Percentiles rank a stretch among this genome's conserved stretches.
phyloP scores from a whole-genome alignment of 1,284 basidiomycete genomes.

The Puccinia novopanici region DNA sequence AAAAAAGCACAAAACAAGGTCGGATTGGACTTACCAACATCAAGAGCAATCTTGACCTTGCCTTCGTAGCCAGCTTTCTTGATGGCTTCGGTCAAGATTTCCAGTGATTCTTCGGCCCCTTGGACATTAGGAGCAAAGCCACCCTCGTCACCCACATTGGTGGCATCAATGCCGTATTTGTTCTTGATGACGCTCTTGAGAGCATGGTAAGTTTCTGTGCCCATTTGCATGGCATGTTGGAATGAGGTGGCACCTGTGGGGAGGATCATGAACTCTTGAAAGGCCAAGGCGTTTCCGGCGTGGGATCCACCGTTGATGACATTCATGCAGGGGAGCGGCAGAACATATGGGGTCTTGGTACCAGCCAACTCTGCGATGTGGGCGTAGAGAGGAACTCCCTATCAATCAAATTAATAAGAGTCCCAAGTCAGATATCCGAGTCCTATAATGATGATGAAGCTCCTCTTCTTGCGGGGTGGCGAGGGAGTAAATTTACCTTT shows the following conservation, averaged over 20 bases:
- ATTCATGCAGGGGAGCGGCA: slow-evolving; percentile 92
- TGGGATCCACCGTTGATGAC: slow-evolving; percentile 99
- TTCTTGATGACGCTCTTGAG: slow-evolving; percentile 99
- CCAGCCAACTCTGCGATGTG: slow-evolving; percentile 94
- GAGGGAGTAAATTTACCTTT: no score
- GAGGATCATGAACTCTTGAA: slow-evolving; percentile 99
- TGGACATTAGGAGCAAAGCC: slow-evolving; percentile 98
- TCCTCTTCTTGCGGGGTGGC: not conserved
- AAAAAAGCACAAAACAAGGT: no score
- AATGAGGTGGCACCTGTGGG: slow-evolving; percentile 89
- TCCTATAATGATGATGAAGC: not conserved
- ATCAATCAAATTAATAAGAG: not conserved
- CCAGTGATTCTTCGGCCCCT: slow-evolving; percentile 94
- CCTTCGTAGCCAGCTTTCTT: slow-evolving; percentile 96
- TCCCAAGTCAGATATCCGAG: not conserved
- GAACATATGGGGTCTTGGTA: slow-evolving; percentile 85
- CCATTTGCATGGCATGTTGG: slow-evolving; percentile 97
- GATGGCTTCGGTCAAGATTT: slow-evolving; percentile 93
- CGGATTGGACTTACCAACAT: slow-evolving; percentile 64
- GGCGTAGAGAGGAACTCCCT: slow-evolving; percentile 87
- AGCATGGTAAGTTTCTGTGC: slow-evolving; percentile 96
- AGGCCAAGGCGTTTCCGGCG: slow-evolving; percentile 97
- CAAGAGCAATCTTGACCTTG: slow-evolving; percentile 97
- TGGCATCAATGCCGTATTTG: slow-evolving; percentile 99
- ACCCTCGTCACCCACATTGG: slow-evolving; percentile 99